Evolutionary conservation across 805 yeast genomes (phyloP), one percentile per base, ranked within the genome.

Genomic region (Metschnikowia lochheadii): DNA sequence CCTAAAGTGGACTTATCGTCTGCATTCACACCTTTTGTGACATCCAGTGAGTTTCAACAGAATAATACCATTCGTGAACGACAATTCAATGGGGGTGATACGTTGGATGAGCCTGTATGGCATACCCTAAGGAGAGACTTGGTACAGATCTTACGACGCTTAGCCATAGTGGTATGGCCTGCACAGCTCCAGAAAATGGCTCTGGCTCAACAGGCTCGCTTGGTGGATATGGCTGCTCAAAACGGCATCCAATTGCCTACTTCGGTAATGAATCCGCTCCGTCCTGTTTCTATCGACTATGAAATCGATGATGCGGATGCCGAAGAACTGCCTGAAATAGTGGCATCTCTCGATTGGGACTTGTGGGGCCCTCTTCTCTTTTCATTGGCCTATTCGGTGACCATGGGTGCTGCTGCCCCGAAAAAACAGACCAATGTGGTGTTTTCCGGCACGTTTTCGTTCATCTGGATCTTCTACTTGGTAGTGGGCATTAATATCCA

Each of bases 351-450:
- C 47, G 84, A 80, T 49, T 81, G 85, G 85, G 85, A 81, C 62
- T 64, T 81, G 45, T 81, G 89, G 89, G 90, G 90, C 2, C 90
- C 90, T 5, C 67, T 84, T 49, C 69, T 84, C 31, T 85, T 84
- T 60, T 78, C 84, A 11, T 68, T 85, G 49, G 61, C 73, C 32
- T 79, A 81, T 49, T 70, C 87, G 3, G 79, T 83, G 23, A 68
- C 78, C 20, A 64, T 84, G 55, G 79, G 83, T 2, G 66, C 75
- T 49, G 60, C 79, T 11, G 73, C 81, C 3, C 68, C 78, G 1
- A 63, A 69, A 5, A 54, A 62, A 17, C 72, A 77, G 50, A 78
- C 85, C 6, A 72, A 76, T 54, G 61, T 60, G 48, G 84, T 83
- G 32, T 84, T 84, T 59, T 79, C 87, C 1, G 82, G 86, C 14